Base-by-base conservation (phyloP, 148 eudicot genomes). In the Chenopodium berlandieri region DNA sequence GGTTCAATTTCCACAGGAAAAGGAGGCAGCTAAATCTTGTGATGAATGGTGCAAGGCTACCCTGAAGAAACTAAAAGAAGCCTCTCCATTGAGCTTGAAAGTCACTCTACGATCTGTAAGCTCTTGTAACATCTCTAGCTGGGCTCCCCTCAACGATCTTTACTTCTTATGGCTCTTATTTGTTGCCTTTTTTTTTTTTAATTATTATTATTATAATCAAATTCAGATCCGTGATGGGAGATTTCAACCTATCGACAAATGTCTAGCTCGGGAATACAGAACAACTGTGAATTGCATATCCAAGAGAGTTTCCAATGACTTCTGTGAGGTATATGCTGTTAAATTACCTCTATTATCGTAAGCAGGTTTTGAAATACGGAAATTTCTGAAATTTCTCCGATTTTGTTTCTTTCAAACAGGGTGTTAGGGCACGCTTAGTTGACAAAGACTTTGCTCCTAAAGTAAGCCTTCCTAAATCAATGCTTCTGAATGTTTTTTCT, bases 381-480 rank as follows among this genome's bases (percentile, higher is more conserved):
- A 9, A 14, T 1, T 34, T 65, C 83, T 65, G 22, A 20, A 27
- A 31, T 66, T 37, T 7, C 30, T 52, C 6, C 56, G 5, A 14
- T 56, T 62, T 63, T 71, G 8, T 58, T 37, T 46, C 62, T 56
- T 62, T 44, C 47, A 40, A 76, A 58, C 83, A 96, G 99, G 99
- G 98, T 73, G 89, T 91, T 70, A 90, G 98, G 86, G 97, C 99
- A 67, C 89, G 97, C 80, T 86, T 96, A 54, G 90, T 94, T 56
- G 98, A 94, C 88, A 94, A 96, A 83, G 98, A 96, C 89, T 96
- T 94, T 82, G 90, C 95, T 81, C 99, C 98, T 22, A 96, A 92
- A 90, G 99, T 96, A 85, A 71, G 76, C 46, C 47, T 80, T 47
- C 34, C 32, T 73, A 8, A 25, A 14, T 13, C 25, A 10, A n/a